Base-by-base conservation (phyloP, 1,139 yeast species). In the Yamadazyma songkhlaensis region DNA sequence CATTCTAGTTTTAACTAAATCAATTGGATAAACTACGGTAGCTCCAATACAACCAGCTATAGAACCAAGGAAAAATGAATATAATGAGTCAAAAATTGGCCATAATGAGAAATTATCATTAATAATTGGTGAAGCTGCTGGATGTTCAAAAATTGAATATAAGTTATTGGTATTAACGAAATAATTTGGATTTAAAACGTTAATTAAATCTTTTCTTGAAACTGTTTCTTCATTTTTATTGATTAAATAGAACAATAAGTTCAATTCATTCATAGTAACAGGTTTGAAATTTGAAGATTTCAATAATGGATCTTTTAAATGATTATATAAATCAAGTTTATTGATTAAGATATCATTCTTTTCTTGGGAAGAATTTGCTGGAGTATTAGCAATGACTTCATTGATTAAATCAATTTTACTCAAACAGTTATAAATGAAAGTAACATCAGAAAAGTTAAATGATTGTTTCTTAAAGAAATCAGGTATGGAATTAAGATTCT, bases 11-110 rank as follows among this genome's bases (percentile, higher is more conserved):
- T 92, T 92, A 48, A 92, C 92, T 60, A 92, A 74, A 65, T 92
- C 98, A 51, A 92, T 92, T 31, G 98, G 98, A 59, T 92, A 92
- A 32, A 92, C 98, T n/a, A 85, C 89, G 8, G 97, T 87, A 20
- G 98, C 97, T 49, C 98, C 98, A 62, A 92, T 82, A 55, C 97
- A 95, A 43, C 98, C 98, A 25, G 98, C 97, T 38, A 90, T 74
- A 3, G 97, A 89, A 22, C 98, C 98, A 45, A 92, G 70, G 35
- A 86, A 69, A 62, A 92, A 92, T 44, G 95, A 89, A 64, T 90
- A 88, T 38, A 83, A 74, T 3, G 96, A 87, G 56, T 87, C 95
- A 54, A 88, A 84, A 39, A 92, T 72, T 26, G 76, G 76, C 74
- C 73, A 69, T 43, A 70, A 64, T 9, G 72, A 63, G 45, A 70